These are phyloP conservation scores for Pythium insidiosum DNA, from an alignment of 352 stramenopile genomes.

Conservation along the genomic window DNA sequence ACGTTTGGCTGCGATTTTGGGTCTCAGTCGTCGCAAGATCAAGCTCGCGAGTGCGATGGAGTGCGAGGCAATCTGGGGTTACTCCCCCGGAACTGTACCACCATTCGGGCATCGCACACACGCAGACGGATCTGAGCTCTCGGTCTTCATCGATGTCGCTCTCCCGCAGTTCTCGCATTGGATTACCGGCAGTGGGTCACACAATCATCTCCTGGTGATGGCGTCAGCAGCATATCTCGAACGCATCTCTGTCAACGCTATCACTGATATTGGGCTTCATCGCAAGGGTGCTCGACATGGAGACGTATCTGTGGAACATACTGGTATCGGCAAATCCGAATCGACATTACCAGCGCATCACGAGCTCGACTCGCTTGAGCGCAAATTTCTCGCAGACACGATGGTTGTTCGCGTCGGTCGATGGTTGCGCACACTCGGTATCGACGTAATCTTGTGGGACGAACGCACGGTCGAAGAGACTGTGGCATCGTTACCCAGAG, in stretches of 20 bases:
- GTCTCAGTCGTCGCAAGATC: conserved; percentile 48
- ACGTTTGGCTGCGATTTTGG: conserved; percentile 34
- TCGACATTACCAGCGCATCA: not conserved
- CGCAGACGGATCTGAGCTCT: conserved; percentile 4
- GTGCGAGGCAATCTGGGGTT: conserved; percentile 52
- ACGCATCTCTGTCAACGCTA: conserved; percentile 22
- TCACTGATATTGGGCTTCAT: conserved; percentile 29
- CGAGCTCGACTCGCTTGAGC: conserved; percentile 10
- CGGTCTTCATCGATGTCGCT: conserved; percentile 31
- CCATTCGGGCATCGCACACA: conserved; percentile 36
- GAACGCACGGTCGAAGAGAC: conserved; percentile 14
- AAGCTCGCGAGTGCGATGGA: conserved; percentile 57
- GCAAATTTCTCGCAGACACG: conserved; percentile 68
- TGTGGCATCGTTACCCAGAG: no score
- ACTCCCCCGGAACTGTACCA: conserved; percentile 50
- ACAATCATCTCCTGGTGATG: conserved; percentile 35
- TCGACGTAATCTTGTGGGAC: conserved; percentile 70
- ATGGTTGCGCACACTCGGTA: conserved; percentile 68
- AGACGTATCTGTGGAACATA: no score
- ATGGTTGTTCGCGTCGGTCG: conserved; percentile 69
- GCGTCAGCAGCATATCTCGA: conserved; percentile 30
- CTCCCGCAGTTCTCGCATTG: conserved; percentile 26
- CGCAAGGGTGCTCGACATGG: conserved; percentile 2
- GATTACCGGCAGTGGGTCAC: conserved; percentile 36
- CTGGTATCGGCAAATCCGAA: not conserved